Base-by-base conservation (phyloP, 2,329 filamentous ascomycete genomes). In the Leptosphaerulina australis region DNA sequence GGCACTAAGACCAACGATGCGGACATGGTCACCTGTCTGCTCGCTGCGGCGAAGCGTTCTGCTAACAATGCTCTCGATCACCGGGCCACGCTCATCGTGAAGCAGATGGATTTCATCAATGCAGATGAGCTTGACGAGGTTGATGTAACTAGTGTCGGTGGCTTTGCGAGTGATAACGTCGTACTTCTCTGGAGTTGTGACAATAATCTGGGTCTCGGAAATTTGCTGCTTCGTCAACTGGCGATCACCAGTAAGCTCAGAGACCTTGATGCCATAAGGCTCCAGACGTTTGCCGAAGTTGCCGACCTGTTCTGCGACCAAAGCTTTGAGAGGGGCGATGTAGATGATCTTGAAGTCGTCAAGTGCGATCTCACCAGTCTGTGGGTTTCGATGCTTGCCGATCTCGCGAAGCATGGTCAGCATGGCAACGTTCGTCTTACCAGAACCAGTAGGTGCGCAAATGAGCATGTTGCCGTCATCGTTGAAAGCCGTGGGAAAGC, bases 171-270 rank as follows among this genome's bases (percentile, higher is more conserved):
- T 99, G 63, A 99, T 97, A 61, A 99, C 93, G 74, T 99, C 94
- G 89, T 91, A 99, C 77, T 99, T 99, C 75, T 99, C 94, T 15
- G 94, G 94, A 0, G 94, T 99, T 0, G 94, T 99, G 51, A 99
- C 92, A 63, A 99, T 99, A 62, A 99, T 87, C 72, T 99, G 93
- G 0, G 94, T 99, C 67, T 99, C 94, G 1, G 93, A 86, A 57
- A 99, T 97, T 79, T 99, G 94, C 73, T 96, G 91, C 76, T 99
- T 99, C 15, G 93, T 99, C 69, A 99, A 87, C 75, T 97, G 94
- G 44, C 94, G 90, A 77, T 99, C 94, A 77, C 94, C 94, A 55
- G 94, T 99, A 67, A 99, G 79, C 74, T 99, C 94, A n/a, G 92
- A 85, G 9, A 99, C 94, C 51, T 84, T 88, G 69, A 99, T 91